Percentiles rank a stretch among this genome's conserved stretches.
Conservation (phyloP, 179 eudicot species). For the Beta macrorhiza region DNA sequence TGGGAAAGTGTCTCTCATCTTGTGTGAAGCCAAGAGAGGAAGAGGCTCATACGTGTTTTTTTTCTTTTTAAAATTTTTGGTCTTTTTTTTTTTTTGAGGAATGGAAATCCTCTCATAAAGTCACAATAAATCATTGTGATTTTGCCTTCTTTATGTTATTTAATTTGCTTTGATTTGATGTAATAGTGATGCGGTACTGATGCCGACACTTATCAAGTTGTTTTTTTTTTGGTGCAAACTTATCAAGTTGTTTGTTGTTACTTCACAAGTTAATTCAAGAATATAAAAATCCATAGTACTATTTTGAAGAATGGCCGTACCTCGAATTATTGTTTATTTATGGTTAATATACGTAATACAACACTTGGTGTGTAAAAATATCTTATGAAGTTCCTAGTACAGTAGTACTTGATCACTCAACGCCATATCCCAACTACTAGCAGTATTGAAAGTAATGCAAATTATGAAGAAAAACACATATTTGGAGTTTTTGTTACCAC, state of each 20-base stretch:
- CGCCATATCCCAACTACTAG: no score
- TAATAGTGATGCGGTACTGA: not conserved
- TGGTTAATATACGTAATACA: no score
- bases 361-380: no score
- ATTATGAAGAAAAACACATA: no score
- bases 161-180: not conserved
- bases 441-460: no score
- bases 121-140: conserved; percentile 25
- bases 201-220: conserved; percentile 8
- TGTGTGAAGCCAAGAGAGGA: conserved; percentile 47
- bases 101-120: not conserved
- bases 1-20: conserved; percentile 56
- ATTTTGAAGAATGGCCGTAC: not conserved
- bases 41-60: conserved; percentile 35
- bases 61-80: no score
- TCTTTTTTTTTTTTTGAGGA: not conserved
- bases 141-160: not conserved
- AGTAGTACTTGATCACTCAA: no score
- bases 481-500: no score
- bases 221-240: conserved; percentile 13
- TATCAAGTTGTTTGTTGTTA: not conserved
- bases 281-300: not conserved
- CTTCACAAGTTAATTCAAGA: not conserved
- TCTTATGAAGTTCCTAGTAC: no score
- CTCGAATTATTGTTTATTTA: no score